Base-by-base conservation (phyloP, 441 rosid species). In the Mallotus japonicus region DNA sequence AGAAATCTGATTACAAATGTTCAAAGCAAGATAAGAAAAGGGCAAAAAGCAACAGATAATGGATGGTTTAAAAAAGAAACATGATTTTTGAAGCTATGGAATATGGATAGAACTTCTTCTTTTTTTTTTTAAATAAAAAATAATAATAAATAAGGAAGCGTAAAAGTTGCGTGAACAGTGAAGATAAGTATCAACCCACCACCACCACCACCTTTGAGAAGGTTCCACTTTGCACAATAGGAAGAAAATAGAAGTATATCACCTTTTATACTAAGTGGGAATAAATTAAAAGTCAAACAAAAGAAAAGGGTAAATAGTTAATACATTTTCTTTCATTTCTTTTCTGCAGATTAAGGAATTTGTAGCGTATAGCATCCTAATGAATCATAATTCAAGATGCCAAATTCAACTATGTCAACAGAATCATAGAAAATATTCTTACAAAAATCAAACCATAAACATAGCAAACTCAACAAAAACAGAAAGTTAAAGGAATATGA, bases 141-240 rank as follows among this genome's bases (percentile, higher is more conserved):
- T 0, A 24, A 24, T 0, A 2, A 24, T n/a, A n/a, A n/a, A 32
- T 9, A 24, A 28, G 44, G 1, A 59, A 62, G 12, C 4, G 24
- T n/a, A 13, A 32, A 51, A 62, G 13, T 51, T 69, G 20, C 44
- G n/a, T 62, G 34, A 13, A 68, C 28, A 44, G n/a, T 62, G 34
- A 13, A 68, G 83, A 85, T 76, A 75, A 76, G 80, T 47, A 71
- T 70, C 69, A 72, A 61, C 51, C 65, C 79, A 82, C 72, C 58
- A 34, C 40, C 40, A 34, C 40, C 4, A 0, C 1, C 5, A 2
- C 57, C 16, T 12, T 37, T 61, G 61, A 67, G 68, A 70, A 71
- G 61, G 0, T 54, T 55, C 80, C 81, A 69, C 70, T 71, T 17
- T 44, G 67, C 69, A 76, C 55, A 13, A 47, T 50, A 59, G 28